Conservation (phyloP, 805 yeast genomes). For the Teunomyces aglyptinius region DNA sequence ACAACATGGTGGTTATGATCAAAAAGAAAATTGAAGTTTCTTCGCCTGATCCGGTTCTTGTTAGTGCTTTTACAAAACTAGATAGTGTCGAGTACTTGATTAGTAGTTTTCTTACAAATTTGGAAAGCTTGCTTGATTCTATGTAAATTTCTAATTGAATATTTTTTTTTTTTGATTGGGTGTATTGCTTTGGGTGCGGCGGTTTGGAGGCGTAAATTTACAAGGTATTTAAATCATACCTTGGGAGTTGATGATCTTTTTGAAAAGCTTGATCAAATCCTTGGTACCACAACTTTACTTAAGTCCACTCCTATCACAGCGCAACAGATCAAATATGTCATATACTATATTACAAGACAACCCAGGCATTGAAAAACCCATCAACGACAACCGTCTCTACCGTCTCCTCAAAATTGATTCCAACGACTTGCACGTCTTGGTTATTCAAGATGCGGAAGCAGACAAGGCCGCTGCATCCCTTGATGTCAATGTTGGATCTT, state of each 20-base stretch:
- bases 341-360: conserved; percentile 28
- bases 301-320: not conserved
- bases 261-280: not conserved
- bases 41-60: conserved; percentile 65
- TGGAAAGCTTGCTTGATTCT: conserved; percentile 9
- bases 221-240: not conserved
- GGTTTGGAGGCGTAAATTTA: not conserved
- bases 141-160: not conserved
- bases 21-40: conserved; percentile 57
- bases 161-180: too few relatives aligned
- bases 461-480: conserved; percentile 78
- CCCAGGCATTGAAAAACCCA: conserved; percentile 41
- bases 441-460: conserved; percentile 66
- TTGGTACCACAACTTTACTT: not conserved
- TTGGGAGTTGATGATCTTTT: not conserved
- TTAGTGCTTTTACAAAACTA: conserved; percentile 61
- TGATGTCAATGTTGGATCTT: conserved; percentile 77
- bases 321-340: conserved; percentile 1
- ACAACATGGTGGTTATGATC: conserved; percentile 59
- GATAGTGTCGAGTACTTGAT: conserved; percentile 57
- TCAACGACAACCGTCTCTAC: conserved; percentile 73
- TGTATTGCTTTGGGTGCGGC: too few relatives aligned
- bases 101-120: conserved; percentile 27
- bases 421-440: conserved; percentile 57
- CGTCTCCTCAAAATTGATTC: conserved; percentile 54